phyloP scores from a whole-genome alignment of 2,329 filamentous ascomycete species.

The Penicillium sp. region DNA sequence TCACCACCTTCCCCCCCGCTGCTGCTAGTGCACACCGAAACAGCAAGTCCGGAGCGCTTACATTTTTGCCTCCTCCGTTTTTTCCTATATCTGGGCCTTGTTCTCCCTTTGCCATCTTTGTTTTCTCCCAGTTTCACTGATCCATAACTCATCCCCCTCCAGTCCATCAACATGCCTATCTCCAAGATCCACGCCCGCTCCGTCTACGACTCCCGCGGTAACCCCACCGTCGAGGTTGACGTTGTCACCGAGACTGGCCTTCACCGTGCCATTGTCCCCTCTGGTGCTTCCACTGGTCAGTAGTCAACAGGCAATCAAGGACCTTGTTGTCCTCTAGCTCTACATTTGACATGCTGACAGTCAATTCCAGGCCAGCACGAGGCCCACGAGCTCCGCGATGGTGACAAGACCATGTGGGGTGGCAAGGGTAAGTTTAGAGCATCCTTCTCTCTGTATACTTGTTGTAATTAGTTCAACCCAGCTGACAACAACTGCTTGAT shows the following conservation, averaged over 20 bases:
- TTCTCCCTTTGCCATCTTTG: too few species aligned
- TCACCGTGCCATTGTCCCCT: slow-evolving; percentile 94
- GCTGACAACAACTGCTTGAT: too few species aligned
- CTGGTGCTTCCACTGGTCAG: slow-evolving; percentile 92
- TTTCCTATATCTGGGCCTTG: too few species aligned
- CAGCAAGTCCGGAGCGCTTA: too few species aligned
- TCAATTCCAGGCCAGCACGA: slow-evolving; percentile 65
- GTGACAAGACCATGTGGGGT: slow-evolving; percentile 75
- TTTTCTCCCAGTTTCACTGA: too few species aligned
- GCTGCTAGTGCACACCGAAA: too few species aligned
- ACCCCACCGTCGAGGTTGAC: slow-evolving; percentile 98
- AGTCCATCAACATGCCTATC: slow-evolving; percentile 83
- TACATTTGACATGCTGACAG: slow-evolving; percentile 22
- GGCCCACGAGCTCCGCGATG: slow-evolving; percentile 82
- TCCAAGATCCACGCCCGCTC: slow-evolving; percentile 84
- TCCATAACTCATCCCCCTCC: too few species aligned
- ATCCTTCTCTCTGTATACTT: too few species aligned
- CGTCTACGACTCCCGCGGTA: slow-evolving; percentile 96
- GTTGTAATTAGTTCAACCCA: too few species aligned
- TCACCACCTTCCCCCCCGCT: too few species aligned
- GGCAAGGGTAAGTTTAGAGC: slow-evolving; percentile 78
- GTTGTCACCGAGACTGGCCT: slow-evolving; percentile 92
- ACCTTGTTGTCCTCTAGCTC: slow-evolving; percentile 37
- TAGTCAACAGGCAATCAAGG: too few species aligned
- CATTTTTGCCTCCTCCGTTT: too few species aligned